Conservation (phyloP, 768 basidiomycete species). For the Chalciporus chontae region DNA sequence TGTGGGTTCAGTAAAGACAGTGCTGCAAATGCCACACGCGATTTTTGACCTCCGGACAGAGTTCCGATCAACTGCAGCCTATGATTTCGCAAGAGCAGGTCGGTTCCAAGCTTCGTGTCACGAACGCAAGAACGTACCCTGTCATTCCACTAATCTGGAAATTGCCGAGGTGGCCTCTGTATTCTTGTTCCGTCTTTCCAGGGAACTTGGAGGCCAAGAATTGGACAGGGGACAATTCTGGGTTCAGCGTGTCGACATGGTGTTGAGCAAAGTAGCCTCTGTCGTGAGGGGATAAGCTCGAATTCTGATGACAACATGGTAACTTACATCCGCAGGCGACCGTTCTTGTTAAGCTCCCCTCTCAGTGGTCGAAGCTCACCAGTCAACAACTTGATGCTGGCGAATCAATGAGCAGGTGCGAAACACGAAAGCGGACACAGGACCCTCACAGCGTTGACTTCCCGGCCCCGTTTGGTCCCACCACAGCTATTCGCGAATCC, state of each 20-base stretch:
- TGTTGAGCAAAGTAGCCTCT: slow-evolving; percentile 94
- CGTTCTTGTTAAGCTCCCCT: slow-evolving; percentile 88
- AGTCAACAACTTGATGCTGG: slow-evolving; percentile 74
- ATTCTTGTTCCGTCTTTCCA: slow-evolving; percentile 94
- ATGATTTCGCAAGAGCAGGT: not conserved
- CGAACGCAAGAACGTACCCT: slow-evolving; percentile 45
- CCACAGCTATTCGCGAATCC: slow-evolving; percentile 93
- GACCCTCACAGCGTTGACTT: slow-evolving; percentile 84
- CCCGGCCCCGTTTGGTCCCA: slow-evolving; percentile 93
- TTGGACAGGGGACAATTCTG: slow-evolving; percentile 86
- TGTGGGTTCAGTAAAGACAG: slow-evolving; percentile 88
- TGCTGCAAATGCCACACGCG: slow-evolving; percentile 88
- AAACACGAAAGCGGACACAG: not conserved
- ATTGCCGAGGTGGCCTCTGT: slow-evolving; percentile 90
- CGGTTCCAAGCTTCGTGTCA: not conserved
- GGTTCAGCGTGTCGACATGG: slow-evolving; percentile 88
- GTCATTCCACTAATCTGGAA: slow-evolving; percentile 98
- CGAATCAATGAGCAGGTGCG: slow-evolving; percentile 4
- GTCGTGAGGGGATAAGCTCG: not conserved
- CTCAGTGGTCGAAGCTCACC: slow-evolving; percentile 24
- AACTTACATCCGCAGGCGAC: slow-evolving; percentile 81
- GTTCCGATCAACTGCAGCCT: slow-evolving; percentile 89
- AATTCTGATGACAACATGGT: slow-evolving; percentile 2
- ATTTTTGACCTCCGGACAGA: slow-evolving; percentile 93
- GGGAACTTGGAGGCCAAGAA: slow-evolving; percentile 92